phyloP scores from a whole-genome alignment of 1,284 basidiomycete genomes.

The Fomes fomentarius region DNA sequence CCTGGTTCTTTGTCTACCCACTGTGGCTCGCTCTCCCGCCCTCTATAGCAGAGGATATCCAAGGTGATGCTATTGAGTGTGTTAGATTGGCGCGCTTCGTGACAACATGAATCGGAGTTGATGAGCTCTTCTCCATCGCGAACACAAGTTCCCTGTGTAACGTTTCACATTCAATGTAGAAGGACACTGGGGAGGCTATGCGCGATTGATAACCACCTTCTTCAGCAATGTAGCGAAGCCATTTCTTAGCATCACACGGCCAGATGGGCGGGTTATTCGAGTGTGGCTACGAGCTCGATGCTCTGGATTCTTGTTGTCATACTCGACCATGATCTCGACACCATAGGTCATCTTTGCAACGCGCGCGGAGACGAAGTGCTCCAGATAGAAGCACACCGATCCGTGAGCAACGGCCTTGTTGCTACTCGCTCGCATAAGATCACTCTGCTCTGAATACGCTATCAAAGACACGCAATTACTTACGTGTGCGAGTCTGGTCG shows the following conservation, averaged over 20 bases:
- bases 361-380: constrained; percentile 39
- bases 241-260: constrained; percentile 33
- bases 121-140: constrained; percentile 45
- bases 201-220: constrained; percentile 33
- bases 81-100: constrained; percentile 32
- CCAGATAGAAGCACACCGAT: constrained; percentile 39
- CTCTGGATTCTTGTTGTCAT: constrained; percentile 32
- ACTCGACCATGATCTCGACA: constrained; percentile 31
- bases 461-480: constrained; percentile 20
- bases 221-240: constrained; percentile 37
- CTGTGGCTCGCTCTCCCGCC: constrained; percentile 36
- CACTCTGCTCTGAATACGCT: too few species aligned
- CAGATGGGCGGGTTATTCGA: constrained; percentile 33
- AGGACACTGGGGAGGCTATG: too few species aligned
- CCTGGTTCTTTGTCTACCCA: constrained; percentile 52
- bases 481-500: constrained; percentile 52
- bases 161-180: not conserved
- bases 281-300: constrained; percentile 33
- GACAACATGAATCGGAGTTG: constrained; percentile 40
- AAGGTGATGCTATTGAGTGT: constrained; percentile 31
- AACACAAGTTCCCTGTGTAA: constrained; percentile 37
- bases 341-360: constrained; percentile 41
- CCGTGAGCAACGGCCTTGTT: constrained; percentile 40
- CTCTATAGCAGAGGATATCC: constrained; percentile 47
- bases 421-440: too few species aligned